Conservation (phyloP, 2,329 filamentous ascomycete species). For the Colletotrichum sp. region DNA sequence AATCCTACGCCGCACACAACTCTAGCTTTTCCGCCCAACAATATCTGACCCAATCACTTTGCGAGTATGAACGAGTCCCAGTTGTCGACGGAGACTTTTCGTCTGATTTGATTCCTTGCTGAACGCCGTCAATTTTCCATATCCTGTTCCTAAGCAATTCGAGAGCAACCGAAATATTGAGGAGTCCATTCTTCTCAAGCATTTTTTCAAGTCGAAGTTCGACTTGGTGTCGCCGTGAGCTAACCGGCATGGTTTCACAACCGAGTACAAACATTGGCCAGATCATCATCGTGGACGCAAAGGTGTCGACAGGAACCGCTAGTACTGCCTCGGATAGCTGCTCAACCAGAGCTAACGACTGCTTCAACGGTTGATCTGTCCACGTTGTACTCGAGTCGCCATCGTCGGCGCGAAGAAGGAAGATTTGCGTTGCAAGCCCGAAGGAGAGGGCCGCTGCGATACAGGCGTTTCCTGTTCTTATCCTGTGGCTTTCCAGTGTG, state of each 20-base stretch:
- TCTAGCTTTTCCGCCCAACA: neutral
- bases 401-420: neutral
- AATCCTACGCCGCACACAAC: neutral
- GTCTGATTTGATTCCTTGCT: accelerated
- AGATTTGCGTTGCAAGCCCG: constrained; percentile 7
- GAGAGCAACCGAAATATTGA: neutral
- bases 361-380: neutral
- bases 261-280: constrained; percentile 15
- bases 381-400: neutral
- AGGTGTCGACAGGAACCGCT: neutral
- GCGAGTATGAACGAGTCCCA: neutral
- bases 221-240: neutral
- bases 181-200: neutral
- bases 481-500: neutral
- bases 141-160: neutral
- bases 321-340: neutral
- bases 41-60: neutral
- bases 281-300: constrained; percentile 11
- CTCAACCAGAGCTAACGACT: neutral
- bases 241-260: neutral
- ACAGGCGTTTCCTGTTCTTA: neutral
- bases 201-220: neutral
- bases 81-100: neutral
- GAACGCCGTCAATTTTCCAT: neutral
- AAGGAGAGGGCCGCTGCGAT: neutral